A percentile compares a stretch with the other conserved stretches of the same genome.
Evolutionary conservation across 2,329 filamentous ascomycete species (phyloP).

Genomic region (Thelonectria rubi): DNA sequence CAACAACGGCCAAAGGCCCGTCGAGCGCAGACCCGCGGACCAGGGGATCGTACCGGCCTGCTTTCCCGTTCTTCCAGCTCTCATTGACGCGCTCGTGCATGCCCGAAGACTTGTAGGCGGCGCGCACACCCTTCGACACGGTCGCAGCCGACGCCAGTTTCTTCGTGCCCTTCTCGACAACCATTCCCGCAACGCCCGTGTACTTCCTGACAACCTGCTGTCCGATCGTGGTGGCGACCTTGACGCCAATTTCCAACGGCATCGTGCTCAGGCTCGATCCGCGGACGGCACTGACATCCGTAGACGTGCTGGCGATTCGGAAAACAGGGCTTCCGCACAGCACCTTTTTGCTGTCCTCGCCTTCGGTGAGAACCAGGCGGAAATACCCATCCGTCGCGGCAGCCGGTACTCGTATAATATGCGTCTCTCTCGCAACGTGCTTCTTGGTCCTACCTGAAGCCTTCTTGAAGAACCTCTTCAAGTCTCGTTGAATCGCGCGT

Average conservation of each 20-base stretch:
- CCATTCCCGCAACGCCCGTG: conserved; percentile 47
- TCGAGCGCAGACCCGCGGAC: conserved; percentile 46
- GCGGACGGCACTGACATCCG: conserved; percentile 67
- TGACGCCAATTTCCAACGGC: conserved; percentile 71
- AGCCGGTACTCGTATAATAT: conserved; percentile 70
- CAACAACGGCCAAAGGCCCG: conserved; percentile 52
- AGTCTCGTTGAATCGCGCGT: conserved; percentile 73
- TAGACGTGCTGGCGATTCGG: conserved; percentile 72
- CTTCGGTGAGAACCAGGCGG: conserved; percentile 69
- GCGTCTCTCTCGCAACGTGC: conserved; percentile 69
- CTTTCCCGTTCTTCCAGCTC: conserved; percentile 51
- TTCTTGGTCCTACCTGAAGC: conserved; percentile 54
- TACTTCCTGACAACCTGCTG: conserved; percentile 56
- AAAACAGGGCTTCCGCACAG: conserved; percentile 75
- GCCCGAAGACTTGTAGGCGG: conserved; percentile 47
- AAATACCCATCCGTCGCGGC: conserved; percentile 73
- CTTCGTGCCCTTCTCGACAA: conserved; percentile 53
- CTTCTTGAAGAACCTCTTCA: conserved; percentile 69
- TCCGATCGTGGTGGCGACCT: conserved; percentile 62
- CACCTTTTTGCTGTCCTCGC: conserved; percentile 56
- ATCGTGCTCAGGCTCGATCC: conserved; percentile 72
- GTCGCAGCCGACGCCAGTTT: conserved; percentile 47
- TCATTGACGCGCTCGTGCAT: conserved; percentile 42
- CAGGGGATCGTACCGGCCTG: conserved; percentile 49
- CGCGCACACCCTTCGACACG: conserved; percentile 52